phyloP scores from a whole-genome alignment of 176 grass and related monocot species.

The Triticum monococcum region DNA sequence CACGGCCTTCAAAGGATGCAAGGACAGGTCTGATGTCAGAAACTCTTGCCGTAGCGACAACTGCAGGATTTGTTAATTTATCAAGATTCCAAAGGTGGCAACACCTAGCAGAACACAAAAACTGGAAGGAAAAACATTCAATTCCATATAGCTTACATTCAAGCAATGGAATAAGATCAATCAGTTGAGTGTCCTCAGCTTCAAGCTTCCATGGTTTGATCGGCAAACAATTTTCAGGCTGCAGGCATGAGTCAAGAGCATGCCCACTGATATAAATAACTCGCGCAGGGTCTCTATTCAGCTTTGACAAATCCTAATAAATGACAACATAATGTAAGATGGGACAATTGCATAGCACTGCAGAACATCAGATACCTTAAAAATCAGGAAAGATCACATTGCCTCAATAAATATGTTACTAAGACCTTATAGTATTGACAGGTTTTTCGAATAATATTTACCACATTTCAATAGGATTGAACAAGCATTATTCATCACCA shows the following conservation, averaged over 20 bases:
- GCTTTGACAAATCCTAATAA: constrained; percentile 83
- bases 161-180: constrained; percentile 99
- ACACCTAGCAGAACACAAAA: constrained; percentile 22
- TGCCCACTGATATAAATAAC: constrained; percentile 92
- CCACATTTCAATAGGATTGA: background rate
- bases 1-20: constrained; percentile 86
- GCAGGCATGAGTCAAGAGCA: constrained; percentile 75
- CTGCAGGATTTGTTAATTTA: constrained; percentile 45
- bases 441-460: constrained; percentile 11
- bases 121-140: background rate
- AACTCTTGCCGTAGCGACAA: constrained; percentile 84
- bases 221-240: constrained; percentile 72
- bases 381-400: background rate
- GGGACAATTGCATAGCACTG: background rate
- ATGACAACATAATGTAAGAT: constrained; percentile 14
- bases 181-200: constrained; percentile 81
- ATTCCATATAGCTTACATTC: constrained; percentile 65
- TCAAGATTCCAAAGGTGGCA: constrained; percentile 15
- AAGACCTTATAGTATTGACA: constrained; percentile 13
- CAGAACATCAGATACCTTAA: constrained; percentile 12
- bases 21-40: constrained; percentile 89
- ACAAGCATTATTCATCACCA: background rate
- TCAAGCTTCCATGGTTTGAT: constrained; percentile 97
- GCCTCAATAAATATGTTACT: background rate
- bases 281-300: constrained; percentile 86